phyloP scores from a whole-genome alignment of 495 filamentous ascomycete species.

The Penicillium subrubescens region DNA sequence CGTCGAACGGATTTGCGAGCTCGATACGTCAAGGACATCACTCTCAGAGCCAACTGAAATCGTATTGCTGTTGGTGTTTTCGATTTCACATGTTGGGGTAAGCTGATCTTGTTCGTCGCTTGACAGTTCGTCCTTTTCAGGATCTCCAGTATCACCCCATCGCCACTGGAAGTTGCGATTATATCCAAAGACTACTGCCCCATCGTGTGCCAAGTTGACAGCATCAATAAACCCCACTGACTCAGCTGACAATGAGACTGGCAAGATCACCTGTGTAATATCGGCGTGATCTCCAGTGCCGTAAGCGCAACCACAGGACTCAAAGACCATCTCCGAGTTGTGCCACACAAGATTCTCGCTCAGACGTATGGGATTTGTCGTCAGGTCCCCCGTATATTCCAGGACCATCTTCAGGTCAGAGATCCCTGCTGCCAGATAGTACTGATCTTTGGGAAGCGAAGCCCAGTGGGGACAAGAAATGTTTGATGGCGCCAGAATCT shows the following conservation, averaged over 20 bases:
- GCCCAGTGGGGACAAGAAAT: slow-evolving; percentile 6
- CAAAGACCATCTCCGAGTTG: neutral
- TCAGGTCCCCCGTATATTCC: neutral
- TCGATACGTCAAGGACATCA: neutral
- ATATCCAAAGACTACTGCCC: slow-evolving; percentile 3
- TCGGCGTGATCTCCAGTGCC: neutral
- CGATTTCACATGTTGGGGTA: neutral
- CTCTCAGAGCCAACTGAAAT: neutral
- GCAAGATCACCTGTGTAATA: neutral
- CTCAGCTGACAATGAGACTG: neutral
- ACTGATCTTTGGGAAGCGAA: neutral
- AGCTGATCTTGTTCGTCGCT: neutral
- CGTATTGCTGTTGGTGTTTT: neutral
- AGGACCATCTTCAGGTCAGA: slow-evolving; percentile 3
- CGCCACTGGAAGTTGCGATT: slow-evolving; percentile 4
- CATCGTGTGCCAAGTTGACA: neutral
- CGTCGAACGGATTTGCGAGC: neutral
- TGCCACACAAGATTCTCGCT: slow-evolving; percentile 2
- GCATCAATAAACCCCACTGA: neutral
- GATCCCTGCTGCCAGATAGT: neutral
- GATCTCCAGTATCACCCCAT: neutral
- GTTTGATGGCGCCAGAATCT: neutral
- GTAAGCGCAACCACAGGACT: neutral
- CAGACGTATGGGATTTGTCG: neutral
- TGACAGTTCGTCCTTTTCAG: neutral